phyloP scores from a whole-genome alignment of 495 filamentous ascomycete species.

The Aspergillus avenaceus region DNA sequence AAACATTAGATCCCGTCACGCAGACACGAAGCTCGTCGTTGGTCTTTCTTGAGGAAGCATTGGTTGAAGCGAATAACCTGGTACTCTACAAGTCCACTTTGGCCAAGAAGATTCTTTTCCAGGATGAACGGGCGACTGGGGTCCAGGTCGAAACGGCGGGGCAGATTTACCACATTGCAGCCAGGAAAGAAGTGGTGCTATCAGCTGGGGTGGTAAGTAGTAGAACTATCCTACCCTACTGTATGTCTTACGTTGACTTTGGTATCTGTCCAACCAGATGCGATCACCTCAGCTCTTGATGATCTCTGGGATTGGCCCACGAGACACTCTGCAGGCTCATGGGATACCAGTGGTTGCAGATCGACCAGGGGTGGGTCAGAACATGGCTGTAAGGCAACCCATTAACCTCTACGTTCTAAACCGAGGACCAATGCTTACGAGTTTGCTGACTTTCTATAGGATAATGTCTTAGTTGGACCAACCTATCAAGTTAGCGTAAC shows the following conservation, averaged over 20 bases:
- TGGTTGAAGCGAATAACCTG: neutral
- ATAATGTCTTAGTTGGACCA: too few relatives aligned
- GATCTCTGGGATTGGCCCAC: constrained; percentile 24
- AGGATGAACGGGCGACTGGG: constrained; percentile 25
- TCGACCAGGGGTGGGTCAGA: constrained; percentile 44
- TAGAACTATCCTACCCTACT: too few relatives aligned
- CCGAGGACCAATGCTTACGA: neutral
- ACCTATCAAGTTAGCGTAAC: too few relatives aligned
- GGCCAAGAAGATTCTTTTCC: constrained; percentile 19
- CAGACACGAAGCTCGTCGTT: constrained; percentile 22
- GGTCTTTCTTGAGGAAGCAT: constrained; percentile 18
- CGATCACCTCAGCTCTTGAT: constrained; percentile 46
- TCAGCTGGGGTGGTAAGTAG: constrained; percentile 41
- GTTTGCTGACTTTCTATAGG: neutral
- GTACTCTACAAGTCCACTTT: constrained; percentile 4
- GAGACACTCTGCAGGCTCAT: constrained; percentile 23
- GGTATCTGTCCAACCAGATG: too few relatives aligned
- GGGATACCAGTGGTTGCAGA: constrained; percentile 37
- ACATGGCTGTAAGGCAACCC: constrained; percentile 30
- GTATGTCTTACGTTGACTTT: too few relatives aligned
- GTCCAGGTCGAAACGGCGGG: constrained; percentile 21
- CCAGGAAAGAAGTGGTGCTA: constrained; percentile 43
- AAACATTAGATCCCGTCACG: constrained; percentile 19
- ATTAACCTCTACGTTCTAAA: constrained; percentile 6
- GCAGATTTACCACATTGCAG: constrained; percentile 26